Evolutionary conservation across 2,329 filamentous ascomycete genomes (phyloP).

Genomic region (Calonectria pseudoturangicola): DNA sequence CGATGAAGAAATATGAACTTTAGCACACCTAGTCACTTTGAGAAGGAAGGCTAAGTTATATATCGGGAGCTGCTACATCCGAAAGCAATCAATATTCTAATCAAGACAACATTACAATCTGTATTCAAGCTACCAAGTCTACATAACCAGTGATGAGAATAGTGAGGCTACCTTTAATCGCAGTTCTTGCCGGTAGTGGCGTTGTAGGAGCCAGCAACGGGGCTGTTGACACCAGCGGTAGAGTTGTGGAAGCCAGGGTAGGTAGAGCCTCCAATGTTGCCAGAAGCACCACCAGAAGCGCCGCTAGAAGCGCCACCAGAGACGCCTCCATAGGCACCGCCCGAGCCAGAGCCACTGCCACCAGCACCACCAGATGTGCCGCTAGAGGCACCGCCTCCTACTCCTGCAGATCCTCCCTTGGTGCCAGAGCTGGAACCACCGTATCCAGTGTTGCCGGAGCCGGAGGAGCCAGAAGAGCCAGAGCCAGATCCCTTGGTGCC

Average conservation of each 20-base stretch:
- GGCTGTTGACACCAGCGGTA: background rate
- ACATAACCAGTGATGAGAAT: too few relatives aligned
- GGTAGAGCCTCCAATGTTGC: background rate
- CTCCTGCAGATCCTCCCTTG: background rate
- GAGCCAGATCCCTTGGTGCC: background rate
- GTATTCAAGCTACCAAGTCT: too few relatives aligned
- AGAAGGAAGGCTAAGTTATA: too few relatives aligned
- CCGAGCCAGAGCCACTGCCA: too few relatives aligned
- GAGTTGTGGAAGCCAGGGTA: constrained; percentile 1
- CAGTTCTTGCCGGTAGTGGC: background rate
- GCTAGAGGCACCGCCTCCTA: background rate
- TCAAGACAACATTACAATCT: too few relatives aligned
- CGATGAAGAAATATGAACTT: too few relatives aligned
- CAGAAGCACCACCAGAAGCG: background rate
- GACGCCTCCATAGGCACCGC: too few relatives aligned
- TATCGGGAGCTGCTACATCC: too few relatives aligned
- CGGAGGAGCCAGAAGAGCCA: background rate
- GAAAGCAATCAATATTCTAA: too few relatives aligned
- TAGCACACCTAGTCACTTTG: too few relatives aligned
- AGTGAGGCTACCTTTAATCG: too few relatives aligned
- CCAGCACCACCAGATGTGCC: background rate
- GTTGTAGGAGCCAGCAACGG: background rate
- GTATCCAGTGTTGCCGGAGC: background rate
- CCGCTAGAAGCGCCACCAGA: background rate
- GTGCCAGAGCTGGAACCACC: background rate